Conservation (phyloP, 805 yeast genomes). For the Pichia heedii region DNA sequence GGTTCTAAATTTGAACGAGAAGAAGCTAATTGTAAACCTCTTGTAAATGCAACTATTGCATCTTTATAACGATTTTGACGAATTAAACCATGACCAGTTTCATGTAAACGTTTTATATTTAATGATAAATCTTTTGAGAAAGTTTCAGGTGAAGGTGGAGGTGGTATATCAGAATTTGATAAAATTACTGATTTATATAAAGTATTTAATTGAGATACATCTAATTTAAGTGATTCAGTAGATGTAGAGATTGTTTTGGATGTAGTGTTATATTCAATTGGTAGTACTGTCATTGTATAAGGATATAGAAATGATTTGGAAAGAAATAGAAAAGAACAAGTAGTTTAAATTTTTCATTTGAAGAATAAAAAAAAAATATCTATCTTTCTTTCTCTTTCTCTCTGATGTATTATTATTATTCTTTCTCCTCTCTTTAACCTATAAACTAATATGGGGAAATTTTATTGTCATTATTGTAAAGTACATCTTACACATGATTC, state of each 20-base stretch:
- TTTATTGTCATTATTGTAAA: conserved; percentile 82
- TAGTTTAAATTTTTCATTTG: too few relatives aligned
- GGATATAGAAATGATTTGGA: not conserved
- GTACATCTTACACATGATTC: conserved; percentile 72
- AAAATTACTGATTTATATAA: conserved; percentile 35
- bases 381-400: too few relatives aligned
- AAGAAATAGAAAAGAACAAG: too few relatives aligned
- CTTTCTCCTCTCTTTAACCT: too few relatives aligned
- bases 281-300: conserved; percentile 12
- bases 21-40: conserved; percentile 59
- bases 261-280: conserved; percentile 25
- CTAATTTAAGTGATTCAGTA: conserved; percentile 18
- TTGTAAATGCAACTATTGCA: conserved; percentile 51
- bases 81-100: conserved; percentile 51
- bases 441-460: conserved; percentile 44
- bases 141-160: conserved; percentile 43
- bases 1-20: conserved; percentile 68
- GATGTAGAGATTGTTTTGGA: conserved; percentile 21
- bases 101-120: conserved; percentile 57
- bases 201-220: conserved; percentile 28
- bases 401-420: too few relatives aligned
- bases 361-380: too few relatives aligned
- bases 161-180: conserved; percentile 41
- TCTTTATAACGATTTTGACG: conserved; percentile 46
- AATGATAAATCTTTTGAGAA: conserved; percentile 47